These are phyloP conservation scores for Gaultheria prostrata DNA, from an alignment of 148 eudicot genomes.

Conservation along the genomic window DNA sequence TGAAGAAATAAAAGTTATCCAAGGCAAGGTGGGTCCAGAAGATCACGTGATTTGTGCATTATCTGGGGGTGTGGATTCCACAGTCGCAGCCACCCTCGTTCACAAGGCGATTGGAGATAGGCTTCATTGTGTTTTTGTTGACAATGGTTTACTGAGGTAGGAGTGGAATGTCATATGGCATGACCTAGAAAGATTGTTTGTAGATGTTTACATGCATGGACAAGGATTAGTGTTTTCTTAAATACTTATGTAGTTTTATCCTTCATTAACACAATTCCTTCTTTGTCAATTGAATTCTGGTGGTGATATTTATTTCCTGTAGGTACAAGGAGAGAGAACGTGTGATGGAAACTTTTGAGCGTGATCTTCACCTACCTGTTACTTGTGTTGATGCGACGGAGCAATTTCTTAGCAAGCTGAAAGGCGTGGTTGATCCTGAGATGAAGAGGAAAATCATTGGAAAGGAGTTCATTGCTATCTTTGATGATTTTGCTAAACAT, in stretches of 20 bases:
- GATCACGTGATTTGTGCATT: slow-evolving; percentile 96
- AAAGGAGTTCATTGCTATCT: slow-evolving; percentile 76
- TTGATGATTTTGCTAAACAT: slow-evolving; percentile 81
- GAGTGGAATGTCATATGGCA: slow-evolving; percentile 12
- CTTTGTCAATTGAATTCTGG: slow-evolving; percentile 6
- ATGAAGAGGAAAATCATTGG: slow-evolving; percentile 90
- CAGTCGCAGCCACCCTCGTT: slow-evolving; percentile 97
- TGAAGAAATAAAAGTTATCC: slow-evolving; percentile 72
- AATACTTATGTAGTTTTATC: not conserved
- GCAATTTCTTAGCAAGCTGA: slow-evolving; percentile 71
- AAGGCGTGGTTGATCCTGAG: slow-evolving; percentile 91
- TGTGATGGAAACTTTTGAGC: slow-evolving; percentile 88
- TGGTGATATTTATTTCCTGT: slow-evolving; percentile 15
- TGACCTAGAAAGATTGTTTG: not conserved
- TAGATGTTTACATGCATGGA: not conserved
- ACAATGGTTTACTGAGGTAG: slow-evolving; percentile 89
- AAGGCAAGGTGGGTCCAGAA: slow-evolving; percentile 61
- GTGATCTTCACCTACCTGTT: slow-evolving; percentile 89
- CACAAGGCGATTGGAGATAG: slow-evolving; percentile 95
- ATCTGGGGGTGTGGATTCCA: slow-evolving; percentile 97
- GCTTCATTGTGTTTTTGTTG: slow-evolving; percentile 91
- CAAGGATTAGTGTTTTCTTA: not conserved
- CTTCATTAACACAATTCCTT: not conserved
- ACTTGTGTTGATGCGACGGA: slow-evolving; percentile 83
- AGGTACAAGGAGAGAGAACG: slow-evolving; percentile 92